phyloP scores from a whole-genome alignment of 345 rosid genomes.

The Aquilaria yunnanensis region DNA sequence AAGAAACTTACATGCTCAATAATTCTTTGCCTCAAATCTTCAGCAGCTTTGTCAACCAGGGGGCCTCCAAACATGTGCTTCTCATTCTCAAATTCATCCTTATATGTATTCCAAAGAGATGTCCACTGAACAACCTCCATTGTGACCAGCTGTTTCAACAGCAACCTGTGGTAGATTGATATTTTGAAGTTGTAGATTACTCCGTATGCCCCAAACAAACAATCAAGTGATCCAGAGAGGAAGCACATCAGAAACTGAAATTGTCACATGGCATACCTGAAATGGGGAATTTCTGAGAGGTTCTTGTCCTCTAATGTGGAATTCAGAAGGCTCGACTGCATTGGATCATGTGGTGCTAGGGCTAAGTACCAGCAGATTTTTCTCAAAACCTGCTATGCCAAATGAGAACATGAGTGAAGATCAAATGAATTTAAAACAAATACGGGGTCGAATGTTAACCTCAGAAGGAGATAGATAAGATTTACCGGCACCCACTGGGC shows the following conservation, averaged over 20 bases:
- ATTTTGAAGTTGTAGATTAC: neutral
- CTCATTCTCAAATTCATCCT: slow-evolving; percentile 86
- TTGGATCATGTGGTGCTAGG: slow-evolving; percentile 68
- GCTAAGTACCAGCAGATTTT: slow-evolving; percentile 83
- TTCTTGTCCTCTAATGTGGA: slow-evolving; percentile 81
- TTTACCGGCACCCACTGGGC: slow-evolving; percentile 76
- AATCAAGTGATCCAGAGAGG: neutral
- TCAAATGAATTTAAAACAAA: neutral
- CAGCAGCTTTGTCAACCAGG: slow-evolving; percentile 89
- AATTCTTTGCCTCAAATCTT: slow-evolving; percentile 82
- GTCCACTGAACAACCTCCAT: slow-evolving; percentile 99
- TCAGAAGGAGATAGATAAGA: neutral
- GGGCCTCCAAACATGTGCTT: slow-evolving; percentile 81
- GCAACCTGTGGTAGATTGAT: slow-evolving; percentile 39
- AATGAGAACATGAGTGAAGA: slow-evolving; percentile 1
- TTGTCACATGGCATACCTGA: slow-evolving; percentile 38
- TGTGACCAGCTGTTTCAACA: slow-evolving; percentile 83
- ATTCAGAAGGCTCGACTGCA: slow-evolving; percentile 81
- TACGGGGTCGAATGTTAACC: neutral
- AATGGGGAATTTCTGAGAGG: slow-evolving; percentile 71
- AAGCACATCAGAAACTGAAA: slow-evolving; percentile 2
- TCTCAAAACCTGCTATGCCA: slow-evolving; percentile 45
- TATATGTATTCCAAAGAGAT: slow-evolving; percentile 75
- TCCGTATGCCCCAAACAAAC: neutral
- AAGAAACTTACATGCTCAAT: slow-evolving; percentile 75